Evolutionary conservation across 805 yeast species (phyloP).

Genomic region (Torulaspora franciscae): DNA sequence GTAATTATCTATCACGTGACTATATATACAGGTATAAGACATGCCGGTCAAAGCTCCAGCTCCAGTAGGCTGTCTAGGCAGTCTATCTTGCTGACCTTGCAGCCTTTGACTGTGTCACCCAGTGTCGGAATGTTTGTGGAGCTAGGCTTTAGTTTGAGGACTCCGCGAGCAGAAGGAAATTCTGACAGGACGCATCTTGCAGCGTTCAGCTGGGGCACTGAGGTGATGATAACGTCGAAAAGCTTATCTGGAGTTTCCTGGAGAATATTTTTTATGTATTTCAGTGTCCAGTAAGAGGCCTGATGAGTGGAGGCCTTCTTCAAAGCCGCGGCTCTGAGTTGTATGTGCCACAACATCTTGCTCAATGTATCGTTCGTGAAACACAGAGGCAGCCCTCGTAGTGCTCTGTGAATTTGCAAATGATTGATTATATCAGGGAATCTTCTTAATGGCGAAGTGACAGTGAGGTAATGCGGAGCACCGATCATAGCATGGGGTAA

Average conservation of each 20-base stretch:
- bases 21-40: not conserved
- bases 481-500: constrained; percentile 60
- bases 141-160: constrained; percentile 27
- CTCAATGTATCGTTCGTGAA: constrained; percentile 37
- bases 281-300: constrained; percentile 38
- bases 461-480: constrained; percentile 56
- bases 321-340: constrained; percentile 41
- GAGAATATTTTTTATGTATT: constrained; percentile 23
- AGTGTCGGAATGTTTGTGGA: constrained; percentile 34
- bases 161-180: constrained; percentile 32
- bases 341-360: constrained; percentile 41
- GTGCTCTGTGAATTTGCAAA: constrained; percentile 56
- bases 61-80: constrained; percentile 41
- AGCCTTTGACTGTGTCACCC: constrained; percentile 42
- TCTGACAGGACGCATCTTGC: constrained; percentile 34
- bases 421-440: constrained; percentile 77
- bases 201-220: constrained; percentile 39
- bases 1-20: not conserved
- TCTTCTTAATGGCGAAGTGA: constrained; percentile 87
- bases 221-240: constrained; percentile 39
- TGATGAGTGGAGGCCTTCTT: constrained; percentile 31
- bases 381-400: constrained; percentile 29
- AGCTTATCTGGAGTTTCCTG: constrained; percentile 7
- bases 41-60: constrained; percentile 16
- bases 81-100: constrained; percentile 41